A percentile compares a stretch with the other conserved stretches of the same genome.
These are phyloP conservation scores for Cardamine chenopodiifolia DNA, from an alignment of 345 rosid genomes.

Conservation along the genomic window DNA sequence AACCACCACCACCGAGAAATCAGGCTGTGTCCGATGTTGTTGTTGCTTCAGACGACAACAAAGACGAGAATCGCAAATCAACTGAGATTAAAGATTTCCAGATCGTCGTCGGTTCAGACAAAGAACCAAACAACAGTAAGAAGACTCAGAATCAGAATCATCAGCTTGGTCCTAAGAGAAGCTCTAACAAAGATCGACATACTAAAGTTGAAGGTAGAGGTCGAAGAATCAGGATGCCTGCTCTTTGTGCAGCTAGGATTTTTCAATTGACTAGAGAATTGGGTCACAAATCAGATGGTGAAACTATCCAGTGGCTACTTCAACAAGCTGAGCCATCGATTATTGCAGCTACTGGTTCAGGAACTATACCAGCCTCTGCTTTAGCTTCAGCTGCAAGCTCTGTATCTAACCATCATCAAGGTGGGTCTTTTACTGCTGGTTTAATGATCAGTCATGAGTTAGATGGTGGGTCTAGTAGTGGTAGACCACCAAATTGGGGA, in stretches of 20 bases:
- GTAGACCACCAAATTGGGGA: slow-evolving; percentile 71
- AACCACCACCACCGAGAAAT: slow-evolving; percentile 36
- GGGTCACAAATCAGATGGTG: slow-evolving; percentile 98
- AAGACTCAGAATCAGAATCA: slow-evolving; percentile 45
- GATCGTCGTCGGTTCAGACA: slow-evolving; percentile 59
- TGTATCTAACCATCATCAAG: slow-evolving; percentile 60
- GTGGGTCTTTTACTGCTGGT: slow-evolving; percentile 64
- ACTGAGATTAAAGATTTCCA: slow-evolving; percentile 76
- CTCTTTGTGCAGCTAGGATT: slow-evolving; percentile 94
- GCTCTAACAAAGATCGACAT: slow-evolving; percentile 93
- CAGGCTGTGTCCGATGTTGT: slow-evolving; percentile 5
- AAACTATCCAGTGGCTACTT: slow-evolving; percentile 93
- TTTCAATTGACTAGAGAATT: slow-evolving; percentile 94
- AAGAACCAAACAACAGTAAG: slow-evolving; percentile 61
- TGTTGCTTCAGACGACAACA: slow-evolving; percentile 32
- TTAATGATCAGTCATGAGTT: slow-evolving; percentile 74
- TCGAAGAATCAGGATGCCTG: slow-evolving; percentile 96
- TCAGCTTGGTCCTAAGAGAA: slow-evolving; percentile 76
- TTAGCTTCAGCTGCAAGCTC: slow-evolving; percentile 63
- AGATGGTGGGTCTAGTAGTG: slow-evolving; percentile 48
- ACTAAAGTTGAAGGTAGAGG: slow-evolving; percentile 97
- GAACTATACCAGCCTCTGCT: slow-evolving; percentile 97
- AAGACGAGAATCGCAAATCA: slow-evolving; percentile 47
- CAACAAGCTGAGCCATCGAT: slow-evolving; percentile 97
- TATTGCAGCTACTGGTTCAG: slow-evolving; percentile 87